These are phyloP conservation scores for Botryotinia convoluta DNA, from an alignment of 2,329 filamentous ascomycete genomes.

Conservation along the genomic window DNA sequence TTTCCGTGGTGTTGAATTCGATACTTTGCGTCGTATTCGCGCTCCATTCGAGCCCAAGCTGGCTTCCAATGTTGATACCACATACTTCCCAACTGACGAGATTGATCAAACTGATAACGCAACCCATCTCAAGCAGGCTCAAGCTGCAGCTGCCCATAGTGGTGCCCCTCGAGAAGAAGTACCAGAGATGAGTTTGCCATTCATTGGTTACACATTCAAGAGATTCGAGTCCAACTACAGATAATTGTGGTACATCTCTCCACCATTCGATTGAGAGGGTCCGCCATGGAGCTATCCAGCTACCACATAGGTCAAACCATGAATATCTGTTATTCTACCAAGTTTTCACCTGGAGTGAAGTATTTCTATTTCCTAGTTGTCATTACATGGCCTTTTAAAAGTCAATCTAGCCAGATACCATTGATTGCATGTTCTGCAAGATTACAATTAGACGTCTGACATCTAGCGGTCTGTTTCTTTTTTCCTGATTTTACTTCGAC, in stretches of 20 bases:
- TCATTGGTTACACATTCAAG: slow-evolving; percentile 97
- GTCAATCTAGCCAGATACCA: slow-evolving; percentile 15
- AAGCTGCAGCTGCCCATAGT: slow-evolving; percentile 58
- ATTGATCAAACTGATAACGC: slow-evolving; percentile 96
- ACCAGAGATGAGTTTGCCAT: slow-evolving; percentile 92
- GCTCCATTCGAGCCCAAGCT: slow-evolving; percentile 95
- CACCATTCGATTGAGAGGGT: background rate
- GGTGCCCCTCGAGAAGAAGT: slow-evolving; percentile 64
- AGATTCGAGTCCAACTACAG: slow-evolving; percentile 77
- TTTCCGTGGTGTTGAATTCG: slow-evolving; percentile 96
- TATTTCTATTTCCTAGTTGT: slow-evolving; percentile 1
- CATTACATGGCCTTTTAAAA: background rate
- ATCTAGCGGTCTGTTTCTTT: slow-evolving; percentile 10
- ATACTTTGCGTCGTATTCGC: slow-evolving; percentile 85
- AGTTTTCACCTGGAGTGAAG: slow-evolving; percentile 10
- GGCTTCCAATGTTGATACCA: slow-evolving; percentile 90
- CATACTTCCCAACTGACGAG: slow-evolving; percentile 98
- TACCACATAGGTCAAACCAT: background rate
- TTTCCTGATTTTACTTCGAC: slow-evolving; percentile 3
- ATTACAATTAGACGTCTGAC: slow-evolving; percentile 14
- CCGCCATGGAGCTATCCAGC: background rate
- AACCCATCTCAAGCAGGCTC: slow-evolving; percentile 70
- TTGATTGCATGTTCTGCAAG: slow-evolving; percentile 12
- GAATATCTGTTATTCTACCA: background rate
- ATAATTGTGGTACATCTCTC: slow-evolving; percentile 38